Conservation (phyloP, 345 rosid genomes). For the Eucalyptus polyanthemos region DNA sequence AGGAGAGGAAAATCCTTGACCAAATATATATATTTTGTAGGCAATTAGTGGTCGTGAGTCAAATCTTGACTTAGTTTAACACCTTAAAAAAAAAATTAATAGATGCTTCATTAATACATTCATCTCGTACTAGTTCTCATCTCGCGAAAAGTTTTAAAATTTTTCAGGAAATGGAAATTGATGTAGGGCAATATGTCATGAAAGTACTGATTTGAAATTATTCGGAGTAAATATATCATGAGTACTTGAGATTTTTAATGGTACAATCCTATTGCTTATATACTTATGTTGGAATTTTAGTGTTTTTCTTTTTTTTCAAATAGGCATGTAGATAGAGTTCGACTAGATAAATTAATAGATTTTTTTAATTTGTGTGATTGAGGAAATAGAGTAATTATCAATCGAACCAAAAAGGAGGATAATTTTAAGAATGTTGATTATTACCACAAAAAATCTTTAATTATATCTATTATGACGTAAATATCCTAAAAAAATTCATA, state of each 20-base stretch:
- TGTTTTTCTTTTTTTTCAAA: neutral
- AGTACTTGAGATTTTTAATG: neutral
- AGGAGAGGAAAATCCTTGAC: neutral
- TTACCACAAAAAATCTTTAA: neutral
- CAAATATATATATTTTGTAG: neutral
- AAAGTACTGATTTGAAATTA: neutral
- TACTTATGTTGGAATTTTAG: neutral
- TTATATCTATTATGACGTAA: neutral
- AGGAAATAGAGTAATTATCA: neutral
- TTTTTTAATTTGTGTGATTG: neutral
- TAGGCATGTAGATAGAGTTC: neutral
- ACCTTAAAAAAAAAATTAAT: neutral
- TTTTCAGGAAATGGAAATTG: neutral
- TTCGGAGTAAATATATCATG: too few species aligned
- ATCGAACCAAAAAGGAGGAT: fast-evolving
- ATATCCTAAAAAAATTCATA: neutral
- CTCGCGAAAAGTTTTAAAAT: neutral
- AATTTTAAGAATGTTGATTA: neutral
- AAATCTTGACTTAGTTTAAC: neutral
- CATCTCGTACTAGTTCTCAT: neutral
- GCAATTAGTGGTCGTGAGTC: neutral
- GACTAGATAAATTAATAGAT: neutral
- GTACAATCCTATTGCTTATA: neutral
- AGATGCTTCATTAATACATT: neutral
- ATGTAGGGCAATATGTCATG: fast-evolving